Evolutionary conservation across 257 asterid genomes (phyloP), one percentile per base, ranked within the genome.

Genomic region (Primulina huaijiensis): DNA sequence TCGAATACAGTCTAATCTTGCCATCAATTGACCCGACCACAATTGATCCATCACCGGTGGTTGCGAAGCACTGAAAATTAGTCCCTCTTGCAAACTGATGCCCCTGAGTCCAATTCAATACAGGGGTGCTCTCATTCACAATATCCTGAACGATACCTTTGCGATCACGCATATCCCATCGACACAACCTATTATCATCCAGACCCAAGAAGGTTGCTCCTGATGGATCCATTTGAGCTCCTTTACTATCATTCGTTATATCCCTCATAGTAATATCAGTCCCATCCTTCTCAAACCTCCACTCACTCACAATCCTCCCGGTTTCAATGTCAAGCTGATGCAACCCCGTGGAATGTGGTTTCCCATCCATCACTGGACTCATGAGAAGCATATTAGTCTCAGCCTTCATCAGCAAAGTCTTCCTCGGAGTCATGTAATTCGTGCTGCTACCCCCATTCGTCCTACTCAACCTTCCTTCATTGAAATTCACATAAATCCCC

Each of bases 161-260:
- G 21, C 96, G 79, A 74, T 93, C 99, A 16, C 99, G 92, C 97
- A 93, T 93, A 86, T 93, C 99, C 99, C 99, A 93, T 75, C 96
- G 83, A 70, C 99, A 93, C 63, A 92, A 20, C 72, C 98, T 82
- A 65, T 88, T 92, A 70, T 92, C 97, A 76, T 92, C 98, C 90
- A 89, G 75, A 2, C 97, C 99, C 81, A 93, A 77, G 89, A 93
- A 93, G 62, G 99, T 93, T 2, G 99, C 86, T 8, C 96, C 99
- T 0, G 99, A 83, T 8, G 97, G 97, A 69, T 93, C 99, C 89
- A 93, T 78, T 76, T 93, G 99, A 69, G 99, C 90, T 68, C 91
- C 95, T 76, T 90, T 93, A 57, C 78, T 87, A 30, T 93, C 97
- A 82, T 90, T 93, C 0, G 97, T 83, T 50, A 93, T 93, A 73